Conservation (phyloP, 768 basidiomycete species). For the Neoboletus magnificus region DNA sequence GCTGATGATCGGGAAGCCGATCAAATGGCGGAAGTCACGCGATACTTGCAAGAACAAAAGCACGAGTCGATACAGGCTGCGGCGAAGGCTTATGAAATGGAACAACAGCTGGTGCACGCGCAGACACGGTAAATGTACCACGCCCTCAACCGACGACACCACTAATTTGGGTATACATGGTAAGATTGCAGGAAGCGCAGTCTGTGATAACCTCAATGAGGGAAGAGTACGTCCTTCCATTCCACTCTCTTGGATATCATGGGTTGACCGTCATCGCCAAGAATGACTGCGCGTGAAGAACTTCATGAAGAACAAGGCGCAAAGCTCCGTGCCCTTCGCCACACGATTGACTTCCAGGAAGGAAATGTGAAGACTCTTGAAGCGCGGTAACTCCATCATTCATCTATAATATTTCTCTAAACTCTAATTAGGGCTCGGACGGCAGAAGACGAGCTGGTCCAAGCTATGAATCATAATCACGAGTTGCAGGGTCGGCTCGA, state of each 20-base stretch:
- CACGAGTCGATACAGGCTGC: conserved; percentile 25
- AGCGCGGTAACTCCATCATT: conserved; percentile 19
- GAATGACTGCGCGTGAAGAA: conserved; percentile 23
- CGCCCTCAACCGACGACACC: neutral
- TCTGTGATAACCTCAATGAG: conserved; percentile 27
- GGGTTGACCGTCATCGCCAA: conserved; percentile 12
- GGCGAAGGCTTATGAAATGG: conserved; percentile 23
- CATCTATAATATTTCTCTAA: conserved; percentile 4
- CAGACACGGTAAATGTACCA: conserved; percentile 19
- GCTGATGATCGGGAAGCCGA: conserved; percentile 20
- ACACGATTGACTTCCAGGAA: conserved; percentile 32
- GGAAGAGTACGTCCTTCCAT: conserved; percentile 31
- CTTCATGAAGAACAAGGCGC: conserved; percentile 21
- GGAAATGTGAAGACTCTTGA: conserved; percentile 25
- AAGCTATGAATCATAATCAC: conserved; percentile 20
- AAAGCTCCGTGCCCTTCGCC: conserved; percentile 30
- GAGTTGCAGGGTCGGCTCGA: conserved; percentile 30
- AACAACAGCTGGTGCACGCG: conserved; percentile 23
- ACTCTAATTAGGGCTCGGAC: conserved; percentile 15
- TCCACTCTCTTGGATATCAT: conserved; percentile 9
- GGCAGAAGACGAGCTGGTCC: conserved; percentile 18
- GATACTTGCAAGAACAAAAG: conserved; percentile 28
- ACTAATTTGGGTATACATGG: conserved; percentile 10
- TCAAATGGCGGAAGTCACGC: conserved; percentile 22
- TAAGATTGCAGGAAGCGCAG: conserved; percentile 27